These are phyloP conservation scores for Tolypocladium sp. DNA, from an alignment of 2,329 filamentous ascomycete species.

Conservation along the genomic window DNA sequence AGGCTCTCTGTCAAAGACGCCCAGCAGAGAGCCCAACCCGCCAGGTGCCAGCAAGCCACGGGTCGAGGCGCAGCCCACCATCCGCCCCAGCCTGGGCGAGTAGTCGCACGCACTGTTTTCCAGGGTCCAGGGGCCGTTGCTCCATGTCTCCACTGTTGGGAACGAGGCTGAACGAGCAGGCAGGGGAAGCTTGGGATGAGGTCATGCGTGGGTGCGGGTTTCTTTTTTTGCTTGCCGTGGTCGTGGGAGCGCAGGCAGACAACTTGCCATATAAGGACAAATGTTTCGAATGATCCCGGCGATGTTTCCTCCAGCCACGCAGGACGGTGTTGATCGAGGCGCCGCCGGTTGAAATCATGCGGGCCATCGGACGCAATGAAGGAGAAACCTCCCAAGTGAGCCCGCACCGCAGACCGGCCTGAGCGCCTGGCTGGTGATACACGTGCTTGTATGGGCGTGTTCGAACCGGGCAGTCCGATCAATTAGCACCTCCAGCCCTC, in stretches of 20 bases:
- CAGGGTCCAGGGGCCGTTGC: background rate
- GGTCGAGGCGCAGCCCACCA: constrained; percentile 17
- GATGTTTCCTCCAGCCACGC: background rate
- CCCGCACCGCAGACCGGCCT: background rate
- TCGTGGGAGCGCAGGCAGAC: background rate
- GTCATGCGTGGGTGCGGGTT: background rate
- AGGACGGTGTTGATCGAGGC: background rate
- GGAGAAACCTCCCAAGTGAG: background rate
- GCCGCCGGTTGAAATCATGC: background rate
- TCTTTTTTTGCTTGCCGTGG: background rate
- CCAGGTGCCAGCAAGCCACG: background rate
- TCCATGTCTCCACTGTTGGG: background rate
- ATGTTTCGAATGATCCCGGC: background rate
- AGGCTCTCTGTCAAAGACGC: background rate
- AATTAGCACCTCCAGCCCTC: background rate
- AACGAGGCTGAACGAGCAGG: background rate
- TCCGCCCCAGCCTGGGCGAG: background rate
- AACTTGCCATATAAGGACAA: background rate
- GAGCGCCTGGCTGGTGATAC: background rate
- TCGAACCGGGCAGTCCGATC: background rate
- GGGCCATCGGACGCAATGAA: background rate
- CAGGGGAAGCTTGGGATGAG: background rate
- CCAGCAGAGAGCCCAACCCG: constrained; percentile 2
- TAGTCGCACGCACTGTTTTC: background rate
- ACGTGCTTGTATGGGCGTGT: background rate